Evolutionary conservation across 768 basidiomycete genomes (phyloP), one percentile per base, ranked within the genome.

Genomic region (Psilocybe cubensis): DNA sequence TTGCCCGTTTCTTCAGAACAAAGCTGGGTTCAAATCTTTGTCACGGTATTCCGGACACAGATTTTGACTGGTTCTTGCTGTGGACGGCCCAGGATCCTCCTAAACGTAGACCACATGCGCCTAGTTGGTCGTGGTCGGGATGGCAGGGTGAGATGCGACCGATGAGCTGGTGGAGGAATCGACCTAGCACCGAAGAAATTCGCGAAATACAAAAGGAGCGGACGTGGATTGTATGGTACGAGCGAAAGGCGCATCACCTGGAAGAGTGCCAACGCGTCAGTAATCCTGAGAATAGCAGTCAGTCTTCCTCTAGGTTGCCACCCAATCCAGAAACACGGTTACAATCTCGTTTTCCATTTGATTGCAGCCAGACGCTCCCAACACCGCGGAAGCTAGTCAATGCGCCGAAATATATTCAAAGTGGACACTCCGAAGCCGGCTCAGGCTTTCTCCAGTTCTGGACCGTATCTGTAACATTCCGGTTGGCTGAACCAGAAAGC

Each of bases 221-320:
- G 3, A 60, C 59, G 8, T 60, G 59, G 59, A 56, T 60, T 9
- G 43, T 60, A 21, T 60, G 59, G 59, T 60, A 56, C 21, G 54
- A 60, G 38, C 49, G 59, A 6, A 38, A 46, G 27, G 59, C 54
- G 9, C 59, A 60, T 17, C 43, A 60, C 24, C 53, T 51, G 2
- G 44, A 56, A 38, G 54, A 52, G 5, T 56, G n/a, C n/a, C 18
- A 4, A 33, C 49, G 54, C 12, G 49, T 60, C 3, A 47, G 54
- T 50, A 56, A 43, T 8, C 35, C 49, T 21, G 43, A 38, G 11
- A 20, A 20, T 7, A 10, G 11, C 41, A 29, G n/a, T n/a, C n/a
- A 49, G 8, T 24, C 59, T n/a, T 17, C 50, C 20, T n/a, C 18
- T n/a, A 3, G 10, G 17, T 4, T 31, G 21, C 18, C 43, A 43